Base-by-base conservation (phyloP, 805 yeast species). In the Cephaloascus albidus region DNA sequence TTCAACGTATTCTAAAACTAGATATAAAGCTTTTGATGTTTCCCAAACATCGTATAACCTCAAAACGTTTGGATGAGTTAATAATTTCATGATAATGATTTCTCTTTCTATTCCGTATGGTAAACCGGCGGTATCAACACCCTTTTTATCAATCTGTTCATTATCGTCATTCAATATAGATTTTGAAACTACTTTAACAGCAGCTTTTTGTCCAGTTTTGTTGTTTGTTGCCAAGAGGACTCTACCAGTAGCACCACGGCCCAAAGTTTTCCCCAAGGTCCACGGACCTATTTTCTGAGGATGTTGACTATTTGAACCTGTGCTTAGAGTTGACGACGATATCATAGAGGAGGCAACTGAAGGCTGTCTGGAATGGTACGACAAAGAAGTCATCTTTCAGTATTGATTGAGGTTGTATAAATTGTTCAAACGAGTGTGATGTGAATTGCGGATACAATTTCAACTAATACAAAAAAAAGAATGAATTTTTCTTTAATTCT, bases 21-120 rank as follows among this genome's bases (percentile, higher is more conserved):
- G 58, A 51, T 81, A 85, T 41, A 93, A 68, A 43, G 90, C 96
- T 53, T 86, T 87, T 47, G 87, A 81, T 47, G 94, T 90, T 60
- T 93, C 98, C 97, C 97, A 93, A 18, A 93, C 98, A 55, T 93
- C 98, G 56, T 88, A 93, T 32, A 93, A 68, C 19, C 93, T 84
- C 75, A 93, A 79, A 18, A 93, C 93, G 53, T 93, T 90, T 10
- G 95, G 87, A 59, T 93, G 97, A 43, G 93, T 85, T 36, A 93
- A 76, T 33, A 93, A 70, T 61, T 93, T 93, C 98, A 90, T 93
- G 50, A 93, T 93, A 50, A 93, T 89, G 46, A 93, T 95, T 57
- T 93, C 98, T 48, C 97, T 75, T 62, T 93, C 98, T 35, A 93
- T 90, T 32, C 98, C 98, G 57, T 90, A 88, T 3, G 96, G 95